Evolutionary conservation across 208 protist species (phyloP), one percentile per base, ranked within the genome.

Genomic region (Leishmania tropica): DNA sequence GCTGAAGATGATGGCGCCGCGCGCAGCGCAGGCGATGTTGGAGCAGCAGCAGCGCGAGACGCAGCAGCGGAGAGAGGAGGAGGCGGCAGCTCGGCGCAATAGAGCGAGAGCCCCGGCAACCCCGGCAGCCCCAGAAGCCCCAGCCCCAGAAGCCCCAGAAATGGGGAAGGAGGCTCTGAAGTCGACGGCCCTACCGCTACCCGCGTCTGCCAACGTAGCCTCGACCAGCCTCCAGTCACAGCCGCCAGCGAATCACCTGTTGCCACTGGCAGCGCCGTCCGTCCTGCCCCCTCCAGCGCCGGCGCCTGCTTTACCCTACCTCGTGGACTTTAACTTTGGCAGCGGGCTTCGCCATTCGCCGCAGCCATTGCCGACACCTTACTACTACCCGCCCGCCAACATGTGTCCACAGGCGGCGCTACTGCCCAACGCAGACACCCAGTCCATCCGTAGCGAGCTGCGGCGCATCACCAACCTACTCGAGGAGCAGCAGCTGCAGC

Each of bases 1-100:
- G 64, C 21, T 81, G 75, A 88, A 88, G 82, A 88, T 89, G 86
- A 79, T 78, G 51, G 86, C 87, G 2, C 78, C 85, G 15, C 54
- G 72, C 37, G 76, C 77, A 1, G 85, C 88, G 6, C 78, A 83
- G 77, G 83, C 71, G 47, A 71, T 79, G 65, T 51, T 86, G 67
- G 78, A 86, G 78, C 51, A 82, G 68, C 73, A 86, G 47, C 83
- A 77, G 53, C 76, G 77, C 24, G 83, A 86, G 58, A 86, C 83
- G 31, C 78, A 82, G 75, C 62, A 72, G 28, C 83, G 83, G 11
- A 62, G 83, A 13, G 83, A 86, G 78, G 83, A 76, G 28, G 83
- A 86, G 75, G 83, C 83, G 24, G 83, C 83, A 21, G 83, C 73
- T 53, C 83, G 83, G 54, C 78, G 83, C 31, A 82, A 86, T 76